Conservation (phyloP, 169 alveolate genomes). For the Eimeria sp. region DNA sequence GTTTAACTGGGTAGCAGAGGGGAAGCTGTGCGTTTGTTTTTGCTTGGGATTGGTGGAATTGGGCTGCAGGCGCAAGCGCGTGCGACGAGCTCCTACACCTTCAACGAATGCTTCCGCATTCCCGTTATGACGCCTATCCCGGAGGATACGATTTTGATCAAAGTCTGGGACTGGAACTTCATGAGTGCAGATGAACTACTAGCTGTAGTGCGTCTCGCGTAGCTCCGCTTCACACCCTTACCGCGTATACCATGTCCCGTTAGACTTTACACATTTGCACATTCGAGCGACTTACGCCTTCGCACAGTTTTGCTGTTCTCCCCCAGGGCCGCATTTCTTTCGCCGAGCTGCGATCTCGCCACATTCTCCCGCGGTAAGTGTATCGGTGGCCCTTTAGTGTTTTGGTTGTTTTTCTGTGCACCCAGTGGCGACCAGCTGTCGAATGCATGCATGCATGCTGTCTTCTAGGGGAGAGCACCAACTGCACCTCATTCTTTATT, state of each 20-base stretch:
- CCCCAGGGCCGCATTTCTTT: constrained; percentile 82
- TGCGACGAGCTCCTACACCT: constrained; percentile 90
- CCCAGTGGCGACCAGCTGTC: neutral
- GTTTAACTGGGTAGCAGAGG: constrained; percentile 65
- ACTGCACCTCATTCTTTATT: constrained; percentile 79
- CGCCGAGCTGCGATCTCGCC: constrained; percentile 83
- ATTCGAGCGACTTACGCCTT: neutral
- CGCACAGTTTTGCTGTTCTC: neutral
- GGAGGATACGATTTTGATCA: constrained; percentile 93
- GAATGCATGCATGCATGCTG: neutral
- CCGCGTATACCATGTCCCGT: neutral
- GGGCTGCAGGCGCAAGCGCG: constrained; percentile 84
- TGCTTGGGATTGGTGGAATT: neutral
- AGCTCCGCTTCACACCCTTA: neutral
- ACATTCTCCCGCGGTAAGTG: constrained; percentile 86
- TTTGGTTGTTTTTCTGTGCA: neutral
- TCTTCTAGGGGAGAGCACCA: neutral
- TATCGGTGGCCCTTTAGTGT: constrained; percentile 84
- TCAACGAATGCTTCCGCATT: constrained; percentile 94
- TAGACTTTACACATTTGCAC: neutral
- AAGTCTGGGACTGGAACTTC: constrained; percentile 93
- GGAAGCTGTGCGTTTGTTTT: constrained; percentile 37
- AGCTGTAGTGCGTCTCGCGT: constrained; percentile 66
- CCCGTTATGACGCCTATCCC: constrained; percentile 94
- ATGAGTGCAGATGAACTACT: constrained; percentile 83